These are phyloP conservation scores for Papiliotrema fonsecae DNA, from an alignment of 1,284 basidiomycete species.

Conservation along the genomic window DNA sequence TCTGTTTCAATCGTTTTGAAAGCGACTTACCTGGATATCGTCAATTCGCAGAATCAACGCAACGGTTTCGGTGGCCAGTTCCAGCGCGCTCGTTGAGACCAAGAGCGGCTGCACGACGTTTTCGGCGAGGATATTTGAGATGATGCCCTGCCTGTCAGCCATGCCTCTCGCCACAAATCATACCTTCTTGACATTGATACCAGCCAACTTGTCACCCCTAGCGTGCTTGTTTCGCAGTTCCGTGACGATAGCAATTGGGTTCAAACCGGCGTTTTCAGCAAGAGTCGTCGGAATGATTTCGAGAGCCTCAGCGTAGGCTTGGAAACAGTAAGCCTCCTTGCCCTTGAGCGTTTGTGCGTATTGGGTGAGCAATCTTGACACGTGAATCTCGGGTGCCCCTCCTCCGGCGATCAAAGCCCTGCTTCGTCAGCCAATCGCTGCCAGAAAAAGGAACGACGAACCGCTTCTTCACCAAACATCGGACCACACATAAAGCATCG, in stretches of 20 bases:
- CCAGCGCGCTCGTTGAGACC: slow-evolving; percentile 91
- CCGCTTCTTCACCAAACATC: slow-evolving; percentile 98
- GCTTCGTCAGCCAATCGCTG: slow-evolving; percentile 2
- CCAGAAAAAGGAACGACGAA: slow-evolving; percentile 45
- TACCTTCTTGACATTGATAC: slow-evolving; percentile 96
- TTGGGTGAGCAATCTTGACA: slow-evolving; percentile 88
- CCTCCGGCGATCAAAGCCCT: slow-evolving; percentile 95
- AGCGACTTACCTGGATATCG: slow-evolving; percentile 63
- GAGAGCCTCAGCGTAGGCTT: slow-evolving; percentile 94
- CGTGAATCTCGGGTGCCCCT: slow-evolving; percentile 96
- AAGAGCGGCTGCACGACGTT: slow-evolving; percentile 95
- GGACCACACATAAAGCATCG: slow-evolving; percentile 95
- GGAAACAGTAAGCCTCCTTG: slow-evolving; percentile 99
- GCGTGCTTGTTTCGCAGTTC: slow-evolving; percentile 96
- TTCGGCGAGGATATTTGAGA: slow-evolving; percentile 95
- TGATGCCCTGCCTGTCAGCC: slow-evolving; percentile 59
- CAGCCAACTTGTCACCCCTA: slow-evolving; percentile 87
- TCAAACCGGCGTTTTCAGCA: slow-evolving; percentile 96
- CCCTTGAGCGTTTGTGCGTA: slow-evolving; percentile 92
- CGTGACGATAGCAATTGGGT: slow-evolving; percentile 97
- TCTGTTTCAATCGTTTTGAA: neutral
- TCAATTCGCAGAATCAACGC: slow-evolving; percentile 93
- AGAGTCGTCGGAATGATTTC: slow-evolving; percentile 98
- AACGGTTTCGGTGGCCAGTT: slow-evolving; percentile 96
- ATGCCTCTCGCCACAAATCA: slow-evolving; percentile 18